phyloP scores from a whole-genome alignment of 2,329 filamentous ascomycete species.

The Colletotrichum viniferum region DNA sequence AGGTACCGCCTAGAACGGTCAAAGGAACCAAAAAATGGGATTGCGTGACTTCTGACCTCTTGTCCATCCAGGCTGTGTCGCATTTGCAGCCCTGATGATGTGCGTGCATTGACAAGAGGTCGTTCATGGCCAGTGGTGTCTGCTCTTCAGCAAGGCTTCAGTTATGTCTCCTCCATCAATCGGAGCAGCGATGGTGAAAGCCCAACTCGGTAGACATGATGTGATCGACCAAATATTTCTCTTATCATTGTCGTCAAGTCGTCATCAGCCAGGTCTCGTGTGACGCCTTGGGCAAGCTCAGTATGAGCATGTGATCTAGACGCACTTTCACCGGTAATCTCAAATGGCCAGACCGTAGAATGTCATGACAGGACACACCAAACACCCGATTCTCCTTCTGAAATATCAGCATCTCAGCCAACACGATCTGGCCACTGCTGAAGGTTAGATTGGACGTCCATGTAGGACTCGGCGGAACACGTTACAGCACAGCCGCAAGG shows the following conservation, averaged over 20 bases:
- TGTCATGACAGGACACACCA: neutral
- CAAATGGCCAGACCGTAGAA: neutral
- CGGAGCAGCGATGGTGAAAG: neutral
- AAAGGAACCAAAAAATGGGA: neutral
- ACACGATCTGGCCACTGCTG: neutral
- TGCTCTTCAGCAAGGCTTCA: neutral
- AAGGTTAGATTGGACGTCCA: neutral
- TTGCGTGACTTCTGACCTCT: neutral
- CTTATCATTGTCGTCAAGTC: neutral
- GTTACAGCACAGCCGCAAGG: neutral
- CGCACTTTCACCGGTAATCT: neutral
- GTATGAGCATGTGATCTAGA: neutral
- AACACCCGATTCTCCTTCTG: accelerated
- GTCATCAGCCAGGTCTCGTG: neutral
- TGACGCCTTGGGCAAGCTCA: neutral
- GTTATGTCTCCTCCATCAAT: neutral
- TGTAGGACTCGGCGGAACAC: neutral
- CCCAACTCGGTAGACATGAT: too few species aligned
- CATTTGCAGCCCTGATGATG: neutral
- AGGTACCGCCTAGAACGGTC: neutral
- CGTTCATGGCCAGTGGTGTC: neutral
- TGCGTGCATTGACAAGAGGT: neutral
- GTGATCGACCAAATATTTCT: neutral
- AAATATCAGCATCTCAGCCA: neutral
- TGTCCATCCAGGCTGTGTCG: neutral